Evolutionary conservation across 2,329 filamentous ascomycete species (phyloP), one percentile per base, ranked within the genome.

Genomic region (Aspergillus felis): DNA sequence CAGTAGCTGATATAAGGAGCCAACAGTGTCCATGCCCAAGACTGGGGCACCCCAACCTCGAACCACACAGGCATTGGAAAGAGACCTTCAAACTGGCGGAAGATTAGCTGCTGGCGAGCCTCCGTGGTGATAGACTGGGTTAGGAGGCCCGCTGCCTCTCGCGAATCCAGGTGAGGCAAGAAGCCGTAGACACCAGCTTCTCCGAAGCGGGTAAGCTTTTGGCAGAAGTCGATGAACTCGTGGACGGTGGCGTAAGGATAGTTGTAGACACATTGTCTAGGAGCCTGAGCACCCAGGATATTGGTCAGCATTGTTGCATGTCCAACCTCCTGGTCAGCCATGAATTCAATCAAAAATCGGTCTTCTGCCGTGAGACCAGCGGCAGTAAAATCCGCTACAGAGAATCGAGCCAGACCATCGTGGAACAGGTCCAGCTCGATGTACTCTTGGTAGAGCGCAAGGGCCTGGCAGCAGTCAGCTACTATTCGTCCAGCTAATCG

Each of bases 61-160:
- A 93, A 92, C 89, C 89, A 94, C 9, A 89, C 87, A 0, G 90
- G 88, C 87, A 91, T 90, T 24, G 91, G 88, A 74, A 90, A 89
- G 6, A 91, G 82, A 17, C 90, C 91, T 35, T 85, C 81, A 71
- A 94, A 91, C 70, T 94, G 90, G 22, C 91, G 87, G 81, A 94
- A 94, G 63, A 90, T 87, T 78, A 92, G 81, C 76, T 95, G 89
- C 77, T 95, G 91, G 0, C 90, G 87, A 0, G 90, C 88, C 71
- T 94, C 90, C 10, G 86, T 87, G 3, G 89, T 84, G 67, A 94
- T 90, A 22, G 87, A 88, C 74, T 92, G 89, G 2, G 90, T 78
- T 2, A 95, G 79, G 17, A 94, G 76, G 68, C 87, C 86, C 0
- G 84, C 90, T 12, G 87, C 87, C 64, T 90, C 87, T 4, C 89